These are phyloP conservation scores for Fomes fomentarius DNA, from an alignment of 1,284 basidiomycete genomes.

Conservation along the genomic window DNA sequence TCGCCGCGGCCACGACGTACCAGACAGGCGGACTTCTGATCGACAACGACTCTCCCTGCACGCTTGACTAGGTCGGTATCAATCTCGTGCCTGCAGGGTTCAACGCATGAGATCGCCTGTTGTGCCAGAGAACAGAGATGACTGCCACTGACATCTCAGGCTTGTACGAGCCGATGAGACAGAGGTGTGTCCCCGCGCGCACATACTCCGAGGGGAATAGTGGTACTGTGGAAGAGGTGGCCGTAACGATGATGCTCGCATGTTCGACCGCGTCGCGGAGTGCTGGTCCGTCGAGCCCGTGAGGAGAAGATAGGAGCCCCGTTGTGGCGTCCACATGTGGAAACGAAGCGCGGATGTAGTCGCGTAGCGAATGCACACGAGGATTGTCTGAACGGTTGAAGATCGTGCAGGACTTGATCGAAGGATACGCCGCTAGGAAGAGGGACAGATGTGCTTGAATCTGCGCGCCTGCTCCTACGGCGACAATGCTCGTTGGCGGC, in stretches of 20 bases:
- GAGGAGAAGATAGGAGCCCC: slow-evolving; percentile 9
- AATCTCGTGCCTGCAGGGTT: slow-evolving; percentile 55
- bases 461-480: slow-evolving; percentile 81
- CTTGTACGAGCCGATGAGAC: slow-evolving; percentile 85
- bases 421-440: slow-evolving; percentile 59
- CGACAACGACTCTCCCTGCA: slow-evolving; percentile 63
- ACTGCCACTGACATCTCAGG: slow-evolving; percentile 58
- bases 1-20: slow-evolving; percentile 25
- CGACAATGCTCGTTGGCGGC: slow-evolving; percentile 53
- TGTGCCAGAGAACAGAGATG: neutral
- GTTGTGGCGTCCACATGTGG: slow-evolving; percentile 40
- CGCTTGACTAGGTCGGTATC: slow-evolving; percentile 58
- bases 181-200: slow-evolving; percentile 65
- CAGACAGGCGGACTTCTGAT: slow-evolving; percentile 70
- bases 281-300: slow-evolving; percentile 2
- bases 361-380: slow-evolving; percentile 49
- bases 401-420: slow-evolving; percentile 59
- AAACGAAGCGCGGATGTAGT: slow-evolving; percentile 43
- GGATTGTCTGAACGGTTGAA: slow-evolving; percentile 64
- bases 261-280: slow-evolving; percentile 36
- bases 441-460: slow-evolving; percentile 67
- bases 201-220: slow-evolving; percentile 73
- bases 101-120: neutral
- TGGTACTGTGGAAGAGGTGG: slow-evolving; percentile 73
- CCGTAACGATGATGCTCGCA: slow-evolving; percentile 71